Evolutionary conservation across 2,329 filamentous ascomycete genomes (phyloP).

Genomic region (Colletotrichum paranaense): DNA sequence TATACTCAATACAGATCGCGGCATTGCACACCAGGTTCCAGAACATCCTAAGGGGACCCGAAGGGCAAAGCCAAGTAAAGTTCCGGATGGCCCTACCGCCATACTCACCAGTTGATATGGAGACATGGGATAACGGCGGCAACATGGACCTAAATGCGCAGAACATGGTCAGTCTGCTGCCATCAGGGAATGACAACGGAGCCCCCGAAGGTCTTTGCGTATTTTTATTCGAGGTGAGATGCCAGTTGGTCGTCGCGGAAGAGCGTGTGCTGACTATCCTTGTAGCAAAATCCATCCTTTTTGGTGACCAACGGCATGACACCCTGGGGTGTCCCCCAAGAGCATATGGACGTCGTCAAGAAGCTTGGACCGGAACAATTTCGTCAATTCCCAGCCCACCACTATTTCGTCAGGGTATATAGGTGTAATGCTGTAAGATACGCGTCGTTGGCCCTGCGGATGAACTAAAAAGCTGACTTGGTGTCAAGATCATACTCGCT

Average conservation of each 20-base stretch:
- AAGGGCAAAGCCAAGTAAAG: constrained; percentile 37
- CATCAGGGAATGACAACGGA: constrained; percentile 42
- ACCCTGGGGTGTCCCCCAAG: constrained; percentile 50
- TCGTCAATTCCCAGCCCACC: constrained; percentile 64
- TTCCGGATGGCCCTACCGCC: constrained; percentile 52
- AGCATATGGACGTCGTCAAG: constrained; percentile 49
- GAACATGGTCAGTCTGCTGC: constrained; percentile 56
- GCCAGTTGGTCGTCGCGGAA: neutral
- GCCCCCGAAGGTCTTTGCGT: constrained; percentile 56
- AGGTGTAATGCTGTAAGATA: constrained; percentile 62
- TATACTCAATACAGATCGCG: constrained; percentile 54
- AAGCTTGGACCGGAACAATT: constrained; percentile 59
- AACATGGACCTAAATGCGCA: constrained; percentile 56
- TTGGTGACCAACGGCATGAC: constrained; percentile 44
- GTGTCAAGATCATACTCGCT: constrained; percentile 55
- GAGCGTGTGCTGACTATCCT: neutral
- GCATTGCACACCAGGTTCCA: constrained; percentile 57
- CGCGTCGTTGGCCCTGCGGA: neutral
- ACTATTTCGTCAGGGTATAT: constrained; percentile 68
- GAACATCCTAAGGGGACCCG: constrained; percentile 44
- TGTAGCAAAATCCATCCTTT: constrained; percentile 58
- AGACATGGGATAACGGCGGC: constrained; percentile 45
- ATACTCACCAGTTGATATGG: constrained; percentile 52
- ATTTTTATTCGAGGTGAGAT: constrained; percentile 65
- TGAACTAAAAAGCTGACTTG: neutral